Conservation (phyloP, 768 basidiomycete genomes). For the Hysterangium stoloniferum region DNA sequence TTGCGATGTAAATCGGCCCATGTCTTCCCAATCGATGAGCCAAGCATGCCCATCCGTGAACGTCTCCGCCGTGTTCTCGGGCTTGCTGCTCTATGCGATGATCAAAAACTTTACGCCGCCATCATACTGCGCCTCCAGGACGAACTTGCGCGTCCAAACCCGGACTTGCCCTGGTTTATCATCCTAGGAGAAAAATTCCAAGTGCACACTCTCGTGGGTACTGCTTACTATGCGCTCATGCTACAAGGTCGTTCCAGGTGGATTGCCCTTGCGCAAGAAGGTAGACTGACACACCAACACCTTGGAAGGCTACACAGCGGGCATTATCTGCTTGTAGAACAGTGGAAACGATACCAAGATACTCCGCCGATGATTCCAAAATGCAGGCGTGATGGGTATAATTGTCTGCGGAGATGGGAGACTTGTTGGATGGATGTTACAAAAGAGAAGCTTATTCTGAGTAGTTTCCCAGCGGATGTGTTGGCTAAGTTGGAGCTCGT, state of each 20-base stretch:
- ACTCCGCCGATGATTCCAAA: constrained; percentile 49
- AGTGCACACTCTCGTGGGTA: constrained; percentile 15
- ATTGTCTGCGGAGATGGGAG: constrained; percentile 64
- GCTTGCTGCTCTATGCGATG: constrained; percentile 36
- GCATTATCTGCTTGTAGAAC: constrained; percentile 56
- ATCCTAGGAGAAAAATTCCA: constrained; percentile 32
- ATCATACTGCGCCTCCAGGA: constrained; percentile 38
- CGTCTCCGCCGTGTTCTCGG: constrained; percentile 40
- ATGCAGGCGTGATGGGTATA: constrained; percentile 69
- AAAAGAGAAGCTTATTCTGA: constrained; percentile 49
- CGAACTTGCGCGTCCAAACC: constrained; percentile 64
- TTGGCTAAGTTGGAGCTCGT: constrained; percentile 56
- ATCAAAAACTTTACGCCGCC: background rate
- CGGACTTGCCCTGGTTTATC: constrained; percentile 28
- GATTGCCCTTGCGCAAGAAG: constrained; percentile 37
- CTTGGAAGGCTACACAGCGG: constrained; percentile 61
- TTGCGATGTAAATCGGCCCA: constrained; percentile 40
- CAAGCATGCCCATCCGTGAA: constrained; percentile 17
- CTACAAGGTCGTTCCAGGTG: constrained; percentile 28
- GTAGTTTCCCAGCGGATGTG: constrained; percentile 56
- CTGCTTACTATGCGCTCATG: constrained; percentile 14
- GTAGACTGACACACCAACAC: constrained; percentile 45
- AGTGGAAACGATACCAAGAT: constrained; percentile 58
- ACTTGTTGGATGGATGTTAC: constrained; percentile 80
- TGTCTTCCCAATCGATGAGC: constrained; percentile 30